Percentiles rank a stretch among this genome's conserved stretches.
Evolutionary conservation across 2,329 filamentous ascomycete genomes (phyloP).

Genomic region (Paracoccidioides lutzii): DNA sequence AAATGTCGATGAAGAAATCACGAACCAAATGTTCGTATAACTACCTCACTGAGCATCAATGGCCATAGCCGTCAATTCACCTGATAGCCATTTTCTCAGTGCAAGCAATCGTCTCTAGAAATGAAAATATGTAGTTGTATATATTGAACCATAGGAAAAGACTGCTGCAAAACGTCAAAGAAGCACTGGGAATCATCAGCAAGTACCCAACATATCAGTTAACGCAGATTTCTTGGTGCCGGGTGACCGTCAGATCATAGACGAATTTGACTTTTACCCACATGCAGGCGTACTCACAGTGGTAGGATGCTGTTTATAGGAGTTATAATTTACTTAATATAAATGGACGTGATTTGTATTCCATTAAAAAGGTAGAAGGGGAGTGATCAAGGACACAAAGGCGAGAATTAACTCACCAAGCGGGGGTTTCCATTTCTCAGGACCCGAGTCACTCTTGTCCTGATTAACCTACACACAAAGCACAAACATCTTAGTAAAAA

Average conservation of each 20-base stretch:
- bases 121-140: background rate
- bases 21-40: too few relatives aligned
- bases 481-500: background rate
- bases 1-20: too few relatives aligned
- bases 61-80: too few relatives aligned
- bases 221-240: conserved; percentile 58
- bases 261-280: conserved; percentile 69
- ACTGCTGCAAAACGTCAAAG: too few relatives aligned
- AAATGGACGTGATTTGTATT: background rate
- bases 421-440: conserved; percentile 65
- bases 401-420: conserved; percentile 32
- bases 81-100: too few relatives aligned
- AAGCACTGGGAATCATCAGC: conserved; percentile 18
- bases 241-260: conserved; percentile 55
- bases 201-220: conserved; percentile 51
- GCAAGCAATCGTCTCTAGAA: too few relatives aligned
- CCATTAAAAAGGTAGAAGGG: background rate
- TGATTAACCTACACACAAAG: conserved; percentile 43
- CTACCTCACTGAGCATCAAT: too few relatives aligned
- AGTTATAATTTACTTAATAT: background rate
- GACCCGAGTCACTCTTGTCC: conserved; percentile 57
- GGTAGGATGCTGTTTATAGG: conserved; percentile 40
- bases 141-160: background rate
- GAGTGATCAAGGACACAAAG: background rate
- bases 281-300: conserved; percentile 65